phyloP scores from a whole-genome alignment of 257 asterid species.

The Plantago elongata region DNA sequence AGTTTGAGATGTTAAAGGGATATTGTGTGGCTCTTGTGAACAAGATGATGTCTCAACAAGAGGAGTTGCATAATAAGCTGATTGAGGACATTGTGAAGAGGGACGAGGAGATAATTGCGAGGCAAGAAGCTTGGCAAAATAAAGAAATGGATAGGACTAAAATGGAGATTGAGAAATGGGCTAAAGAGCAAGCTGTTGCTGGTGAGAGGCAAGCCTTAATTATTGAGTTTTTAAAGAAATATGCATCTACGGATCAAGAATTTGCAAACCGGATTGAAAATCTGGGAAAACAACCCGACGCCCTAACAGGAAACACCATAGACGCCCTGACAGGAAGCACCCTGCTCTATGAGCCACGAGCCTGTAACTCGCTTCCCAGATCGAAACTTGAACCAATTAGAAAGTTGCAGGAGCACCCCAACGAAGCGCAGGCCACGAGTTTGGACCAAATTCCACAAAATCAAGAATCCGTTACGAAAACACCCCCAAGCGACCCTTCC shows the following conservation, averaged over 20 bases:
- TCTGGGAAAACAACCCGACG: neutral
- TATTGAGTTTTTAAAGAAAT: slow-evolving; percentile 46
- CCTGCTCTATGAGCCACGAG: neutral
- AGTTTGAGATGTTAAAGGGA: slow-evolving; percentile 46
- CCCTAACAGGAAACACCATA: neutral
- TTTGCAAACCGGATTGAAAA: neutral
- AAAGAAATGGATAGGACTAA: slow-evolving; percentile 39
- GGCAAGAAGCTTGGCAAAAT: slow-evolving; percentile 60
- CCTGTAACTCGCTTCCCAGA: neutral
- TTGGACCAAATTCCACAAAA: too few species aligned
- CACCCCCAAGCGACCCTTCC: too few species aligned
- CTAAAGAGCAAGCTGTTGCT: slow-evolving; percentile 45
- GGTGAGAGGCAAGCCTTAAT: slow-evolving; percentile 46
- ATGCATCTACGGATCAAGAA: slow-evolving; percentile 25
- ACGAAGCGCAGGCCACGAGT: neutral
- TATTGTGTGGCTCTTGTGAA: slow-evolving; percentile 45
- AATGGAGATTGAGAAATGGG: slow-evolving; percentile 39
- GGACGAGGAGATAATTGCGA: slow-evolving; percentile 46
- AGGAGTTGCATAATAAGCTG: slow-evolving; percentile 53
- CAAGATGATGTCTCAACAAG: slow-evolving; percentile 59
- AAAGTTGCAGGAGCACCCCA: neutral
- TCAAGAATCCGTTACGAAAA: too few species aligned
- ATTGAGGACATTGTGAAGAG: slow-evolving; percentile 45
- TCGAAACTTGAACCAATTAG: neutral
- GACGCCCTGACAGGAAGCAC: neutral